phyloP scores from a whole-genome alignment of 192 early-diverging fungal species.

The Chytriomyces hyalinus region DNA sequence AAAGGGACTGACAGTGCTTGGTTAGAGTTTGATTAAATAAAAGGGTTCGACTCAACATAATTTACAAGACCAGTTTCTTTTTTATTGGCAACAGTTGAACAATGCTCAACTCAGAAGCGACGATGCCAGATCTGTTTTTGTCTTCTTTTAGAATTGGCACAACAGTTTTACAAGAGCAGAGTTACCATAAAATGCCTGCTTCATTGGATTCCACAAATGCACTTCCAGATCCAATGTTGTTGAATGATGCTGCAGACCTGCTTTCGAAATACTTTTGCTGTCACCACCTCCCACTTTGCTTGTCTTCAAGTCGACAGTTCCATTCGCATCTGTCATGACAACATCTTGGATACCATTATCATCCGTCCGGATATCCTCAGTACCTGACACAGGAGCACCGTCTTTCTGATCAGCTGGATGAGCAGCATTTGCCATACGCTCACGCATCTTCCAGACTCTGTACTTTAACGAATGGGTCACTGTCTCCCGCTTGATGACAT shows the following conservation, averaged over 20 bases:
- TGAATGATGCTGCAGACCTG: neutral
- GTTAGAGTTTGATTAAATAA: too few species aligned
- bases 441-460: slow-evolving; percentile 35
- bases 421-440: slow-evolving; percentile 2
- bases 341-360: neutral
- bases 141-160: too few species aligned
- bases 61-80: too few species aligned
- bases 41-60: too few species aligned
- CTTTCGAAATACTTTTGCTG: neutral
- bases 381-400: neutral
- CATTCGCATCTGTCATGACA: neutral
- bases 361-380: neutral
- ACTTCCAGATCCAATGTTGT: slow-evolving; percentile 6
- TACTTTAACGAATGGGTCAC: slow-evolving; percentile 49
- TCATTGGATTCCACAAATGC: slow-evolving; percentile 25
- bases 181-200: slow-evolving; percentile 24
- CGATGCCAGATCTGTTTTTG: too few species aligned
- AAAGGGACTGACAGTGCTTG: too few species aligned
- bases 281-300: neutral
- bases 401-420: neutral
- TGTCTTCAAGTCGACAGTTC: neutral
- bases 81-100: too few species aligned
- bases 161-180: neutral
- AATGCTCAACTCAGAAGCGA: too few species aligned
- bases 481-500: slow-evolving; percentile 45